A percentile compares a stretch with the other conserved stretches of the same genome.
phyloP scores from a whole-genome alignment of 1,139 yeast genomes.

The Eremothecium gossypii region DNA sequence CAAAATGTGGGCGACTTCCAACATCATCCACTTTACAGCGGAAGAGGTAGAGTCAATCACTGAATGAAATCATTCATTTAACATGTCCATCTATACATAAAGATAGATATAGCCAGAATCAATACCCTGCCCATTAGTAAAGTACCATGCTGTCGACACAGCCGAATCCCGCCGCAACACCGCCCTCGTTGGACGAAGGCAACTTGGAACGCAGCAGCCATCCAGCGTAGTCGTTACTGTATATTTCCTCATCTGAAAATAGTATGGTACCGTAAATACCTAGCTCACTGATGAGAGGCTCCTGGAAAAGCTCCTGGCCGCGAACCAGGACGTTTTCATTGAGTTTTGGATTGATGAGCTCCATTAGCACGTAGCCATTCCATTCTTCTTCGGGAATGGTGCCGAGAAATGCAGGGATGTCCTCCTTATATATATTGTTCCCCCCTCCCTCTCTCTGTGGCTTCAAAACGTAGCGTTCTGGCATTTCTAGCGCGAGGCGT shows the following conservation, averaged over 20 bases:
- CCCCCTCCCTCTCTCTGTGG: constrained; percentile 98
- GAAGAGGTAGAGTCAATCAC: too few relatives aligned
- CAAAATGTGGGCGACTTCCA: not conserved
- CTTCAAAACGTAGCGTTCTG: constrained; percentile 71
- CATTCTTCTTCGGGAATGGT: constrained; percentile 60
- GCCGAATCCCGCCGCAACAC: constrained; percentile 98
- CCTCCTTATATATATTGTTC: constrained; percentile 76
- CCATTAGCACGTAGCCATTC: constrained; percentile 93
- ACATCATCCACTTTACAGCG: not conserved
- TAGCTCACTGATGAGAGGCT: constrained; percentile 75
- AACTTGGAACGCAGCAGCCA: constrained; percentile 84
- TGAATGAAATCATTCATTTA: too few relatives aligned
- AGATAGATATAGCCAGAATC: too few relatives aligned
- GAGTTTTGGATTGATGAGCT: constrained; percentile 66
- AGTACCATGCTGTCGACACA: constrained; percentile 69
- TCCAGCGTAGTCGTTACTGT: constrained; percentile 64
- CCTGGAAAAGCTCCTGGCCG: constrained; percentile 50
- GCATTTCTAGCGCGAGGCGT: constrained; percentile 54
- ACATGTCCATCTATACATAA: too few relatives aligned
- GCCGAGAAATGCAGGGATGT: constrained; percentile 66
- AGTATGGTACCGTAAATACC: constrained; percentile 82
- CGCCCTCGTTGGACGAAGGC: constrained; percentile 86
- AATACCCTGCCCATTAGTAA: constrained; percentile 9
- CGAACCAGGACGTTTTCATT: constrained; percentile 61
- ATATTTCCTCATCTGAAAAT: constrained; percentile 54